Conservation (phyloP, 192 early-diverging fungal genomes). For the Dispira simplex region DNA sequence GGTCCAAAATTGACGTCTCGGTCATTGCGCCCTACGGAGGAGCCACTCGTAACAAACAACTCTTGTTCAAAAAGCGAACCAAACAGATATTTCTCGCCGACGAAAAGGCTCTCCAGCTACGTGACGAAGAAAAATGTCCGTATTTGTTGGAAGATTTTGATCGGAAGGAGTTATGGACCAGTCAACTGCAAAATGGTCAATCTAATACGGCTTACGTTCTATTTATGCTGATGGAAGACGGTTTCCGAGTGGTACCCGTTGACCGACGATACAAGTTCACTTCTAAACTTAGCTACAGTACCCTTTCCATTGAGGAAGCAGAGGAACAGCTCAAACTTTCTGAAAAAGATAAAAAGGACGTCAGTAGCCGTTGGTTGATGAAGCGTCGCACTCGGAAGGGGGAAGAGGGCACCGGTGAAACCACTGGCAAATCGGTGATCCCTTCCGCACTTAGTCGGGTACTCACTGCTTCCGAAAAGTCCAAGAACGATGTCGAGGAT, state of each 20-base stretch:
- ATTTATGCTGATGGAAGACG: constrained; percentile 58
- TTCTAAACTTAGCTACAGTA: constrained; percentile 42
- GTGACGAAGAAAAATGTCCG: constrained; percentile 55
- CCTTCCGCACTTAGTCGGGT: neutral
- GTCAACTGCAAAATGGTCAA: constrained; percentile 55
- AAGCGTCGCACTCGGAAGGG: constrained; percentile 21
- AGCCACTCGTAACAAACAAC: constrained; percentile 58
- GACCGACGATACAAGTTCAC: constrained; percentile 64
- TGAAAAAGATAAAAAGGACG: constrained; percentile 21
- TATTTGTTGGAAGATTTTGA: constrained; percentile 71
- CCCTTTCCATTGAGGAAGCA: constrained; percentile 56
- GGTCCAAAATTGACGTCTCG: constrained; percentile 22
- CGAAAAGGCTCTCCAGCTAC: constrained; percentile 50
- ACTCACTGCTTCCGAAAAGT: neutral
- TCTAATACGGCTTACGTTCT: constrained; percentile 42
- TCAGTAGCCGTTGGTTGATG: constrained; percentile 30
- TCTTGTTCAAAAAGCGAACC: constrained; percentile 68
- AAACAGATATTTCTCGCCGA: constrained; percentile 60
- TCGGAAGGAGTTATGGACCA: constrained; percentile 43
- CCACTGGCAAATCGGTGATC: neutral
- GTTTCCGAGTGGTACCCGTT: constrained; percentile 58
- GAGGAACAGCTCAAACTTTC: constrained; percentile 43
- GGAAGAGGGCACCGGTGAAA: constrained; percentile 13
- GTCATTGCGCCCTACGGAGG: constrained; percentile 43
- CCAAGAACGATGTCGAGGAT: neutral